These are phyloP conservation scores for Avena atlantica DNA, from an alignment of 176 grass and related monocot genomes.

Conservation along the genomic window DNA sequence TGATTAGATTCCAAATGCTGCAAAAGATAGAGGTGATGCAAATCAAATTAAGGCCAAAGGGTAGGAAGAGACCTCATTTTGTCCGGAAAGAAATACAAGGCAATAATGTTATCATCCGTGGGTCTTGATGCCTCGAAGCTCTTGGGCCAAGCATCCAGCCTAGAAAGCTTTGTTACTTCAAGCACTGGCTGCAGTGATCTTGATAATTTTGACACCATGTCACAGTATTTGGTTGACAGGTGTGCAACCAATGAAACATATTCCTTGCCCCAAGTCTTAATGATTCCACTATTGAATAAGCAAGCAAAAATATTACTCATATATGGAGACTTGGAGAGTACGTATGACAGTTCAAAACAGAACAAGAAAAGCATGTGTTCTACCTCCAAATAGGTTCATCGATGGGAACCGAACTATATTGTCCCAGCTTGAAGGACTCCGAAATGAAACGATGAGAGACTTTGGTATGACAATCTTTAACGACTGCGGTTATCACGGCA, in stretches of 20 bases:
- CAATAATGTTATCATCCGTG: slow-evolving; percentile 50
- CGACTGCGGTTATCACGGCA: neutral
- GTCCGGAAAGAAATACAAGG: slow-evolving; percentile 63
- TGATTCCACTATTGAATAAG: slow-evolving; percentile 46
- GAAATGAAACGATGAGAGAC: neutral
- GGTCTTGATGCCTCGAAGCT: slow-evolving; percentile 50
- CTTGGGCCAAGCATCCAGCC: slow-evolving; percentile 64
- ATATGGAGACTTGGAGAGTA: neutral
- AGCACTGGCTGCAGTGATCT: slow-evolving; percentile 30
- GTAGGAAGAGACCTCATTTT: slow-evolving; percentile 46
- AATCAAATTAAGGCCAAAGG: neutral
- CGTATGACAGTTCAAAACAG: neutral
- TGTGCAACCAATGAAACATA: slow-evolving; percentile 57
- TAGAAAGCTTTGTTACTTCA: slow-evolving; percentile 46
- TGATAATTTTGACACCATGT: slow-evolving; percentile 49
- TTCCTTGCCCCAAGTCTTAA: slow-evolving; percentile 45
- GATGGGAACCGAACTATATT: slow-evolving; percentile 36
- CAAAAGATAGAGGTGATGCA: neutral
- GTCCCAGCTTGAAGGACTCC: neutral
- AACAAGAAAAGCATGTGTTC: neutral
- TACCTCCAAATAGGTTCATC: slow-evolving; percentile 46
- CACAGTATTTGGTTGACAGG: slow-evolving; percentile 62
- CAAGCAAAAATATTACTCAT: slow-evolving; percentile 4
- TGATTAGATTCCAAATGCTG: too few relatives aligned
- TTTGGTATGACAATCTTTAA: neutral